Evolutionary conservation across 2,329 filamentous ascomycete genomes (phyloP), one percentile per base, ranked within the genome.

Genomic region (Colletotrichum liriopes): DNA sequence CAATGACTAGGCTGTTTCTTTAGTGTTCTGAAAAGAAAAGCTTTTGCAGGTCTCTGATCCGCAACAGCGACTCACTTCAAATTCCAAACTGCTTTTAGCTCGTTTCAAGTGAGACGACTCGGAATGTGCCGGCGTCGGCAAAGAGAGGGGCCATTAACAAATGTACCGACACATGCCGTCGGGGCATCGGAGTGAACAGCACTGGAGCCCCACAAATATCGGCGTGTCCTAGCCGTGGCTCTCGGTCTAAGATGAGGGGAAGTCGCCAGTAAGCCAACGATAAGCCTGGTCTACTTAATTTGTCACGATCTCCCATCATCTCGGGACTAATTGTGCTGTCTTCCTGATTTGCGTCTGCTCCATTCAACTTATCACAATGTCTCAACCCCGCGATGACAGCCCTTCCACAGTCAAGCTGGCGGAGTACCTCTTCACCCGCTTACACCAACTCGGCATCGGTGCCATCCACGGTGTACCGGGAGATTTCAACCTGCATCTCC

Each of bases 401-500:
- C 4, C 47, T 4, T 16, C 61, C 29, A 74, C 69, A 2, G 52
- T 74, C 39, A 86, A 89, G 70, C 85, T 91, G 62, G 87, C 88
- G 55, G 86, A 90, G 75, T 92, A 92, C 74, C 85, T 93, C 75
- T 92, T 91, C 76, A 85, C 82, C 43, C 84, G 91, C 56, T 82
- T 92, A 18, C 81, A 86, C 72, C 86, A 92, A 76, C 82, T 92
- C 16, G 90, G 90, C 45, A 84, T 92, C 39, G 82, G 84, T 35
- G 89, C 89, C 12, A 79, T 92, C 58, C 85, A 86, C 67, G 87
- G 87, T 23, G 84, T 89, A 1, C 84, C 84, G 1, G 84, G 84
- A 60, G 82, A 84, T 74, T 84, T 79, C 76, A 83, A 84, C 52
- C 81, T 84, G 16, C 77, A 75, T 0, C 70, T 82, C 29, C 77